Evolutionary conservation across 2,329 filamentous ascomycete genomes (phyloP), one percentile per base, ranked within the genome.

Genomic region (Ophiocordyceps australis): DNA sequence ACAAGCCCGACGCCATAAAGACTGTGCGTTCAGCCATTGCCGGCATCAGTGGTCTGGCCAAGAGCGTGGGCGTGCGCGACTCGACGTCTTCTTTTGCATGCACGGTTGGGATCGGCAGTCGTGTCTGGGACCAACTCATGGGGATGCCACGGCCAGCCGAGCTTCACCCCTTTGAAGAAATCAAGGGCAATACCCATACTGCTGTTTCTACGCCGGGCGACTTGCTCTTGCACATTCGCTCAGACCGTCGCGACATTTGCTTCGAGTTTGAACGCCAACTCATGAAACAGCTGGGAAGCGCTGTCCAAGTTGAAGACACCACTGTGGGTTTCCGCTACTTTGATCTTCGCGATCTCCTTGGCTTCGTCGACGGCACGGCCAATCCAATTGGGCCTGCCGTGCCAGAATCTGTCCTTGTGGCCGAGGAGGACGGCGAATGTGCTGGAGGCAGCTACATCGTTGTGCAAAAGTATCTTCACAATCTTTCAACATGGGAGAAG

Each of bases 301-400:
- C 57, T 1, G 56, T 68, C 9, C 39, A 36, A 0, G 50, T 66
- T 1, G 47, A 57, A 2, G 65, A 71, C 26, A 57, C 58, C 28
- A 70, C 65, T 0, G 45, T 52, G 1, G 65, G 65, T 0, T 71
- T 71, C 40, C 57, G 65, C 4, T 71, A 70, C 40, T 69, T 69
- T 30, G 65, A 71, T 32, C 53, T 59, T 0, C 59, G 65, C 2
- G 65, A 70, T 31, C 52, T 70, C 0, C 52, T 71, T 0, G 65
- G 65, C 1, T 71, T 71, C 27, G 62, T 71, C 4, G 65, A 71
- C 30, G 65, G 65, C 11, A 71, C 65, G 0, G 65, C 65, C 3
- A 71, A 71, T 33, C 65, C 65, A 0, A 50, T 59, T 1, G 63
- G 62, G 0, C 37, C 47, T 0, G 53, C 45, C 1, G 49, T 65